Evolutionary conservation across 192 early-diverging fungal genomes (phyloP), one percentile per base, ranked within the genome.

Genomic region (Umbelopsis sp.): DNA sequence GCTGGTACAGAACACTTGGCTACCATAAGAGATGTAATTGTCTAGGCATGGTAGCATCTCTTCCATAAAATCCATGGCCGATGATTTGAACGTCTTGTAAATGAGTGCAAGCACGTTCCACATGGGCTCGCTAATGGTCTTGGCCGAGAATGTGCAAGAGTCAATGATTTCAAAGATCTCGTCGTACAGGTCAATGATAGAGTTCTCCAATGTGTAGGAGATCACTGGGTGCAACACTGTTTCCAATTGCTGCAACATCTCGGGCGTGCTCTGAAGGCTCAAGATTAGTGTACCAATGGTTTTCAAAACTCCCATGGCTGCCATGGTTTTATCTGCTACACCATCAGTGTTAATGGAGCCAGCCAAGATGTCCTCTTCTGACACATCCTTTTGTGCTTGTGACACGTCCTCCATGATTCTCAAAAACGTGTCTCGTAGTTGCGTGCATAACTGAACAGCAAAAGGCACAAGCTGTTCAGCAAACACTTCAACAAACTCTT

Each of bases 401-500:
- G 86, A 80, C 13, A 90, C 86, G 66, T 92, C 92, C 30, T 77
- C 73, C 81, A 96, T 91, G 49, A 99, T 85, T 37, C 94, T 87
- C 77, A 96, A 78, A 74, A 93, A 97, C 11, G 94, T 92, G 55
- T 95, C 93, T 44, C 89, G 78, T 77, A 99, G 79, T 78, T 96
- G 93, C 46, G 87, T 82, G 65, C 88, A 91, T 11, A 99, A 87
- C 78, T 97, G 88, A 18, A 92, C 87, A 3, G 98, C 94, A 80
- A 96, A 99, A 6, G 98, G 98, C 15, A 87, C 86, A 65, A 99
- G 81, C 72, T 95, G 89, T 44, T 94, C 89, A 21, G 95, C 85
- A 86, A 94, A 99, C n/a, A 90, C 86, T 71, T 92, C 92, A 6
- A 98, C 95, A 78, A 99, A 89, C 67, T 88, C 86, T 51, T 97